phyloP scores from a whole-genome alignment of 2,329 filamentous ascomycete genomes.

The Claviceps purpurea region DNA sequence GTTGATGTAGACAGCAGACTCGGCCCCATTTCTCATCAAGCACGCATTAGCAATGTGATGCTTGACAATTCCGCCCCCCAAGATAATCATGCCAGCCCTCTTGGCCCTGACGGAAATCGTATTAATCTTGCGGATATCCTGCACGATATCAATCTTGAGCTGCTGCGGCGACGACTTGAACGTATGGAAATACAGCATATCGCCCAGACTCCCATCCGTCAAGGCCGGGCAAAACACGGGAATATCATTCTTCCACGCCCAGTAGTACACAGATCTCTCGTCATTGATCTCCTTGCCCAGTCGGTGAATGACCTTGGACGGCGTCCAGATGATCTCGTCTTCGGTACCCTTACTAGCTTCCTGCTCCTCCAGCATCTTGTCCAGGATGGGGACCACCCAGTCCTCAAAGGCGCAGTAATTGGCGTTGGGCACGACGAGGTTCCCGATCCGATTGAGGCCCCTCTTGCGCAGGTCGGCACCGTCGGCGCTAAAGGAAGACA shows the following conservation, averaged over 20 bases:
- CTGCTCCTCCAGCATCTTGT: slow-evolving; percentile 87
- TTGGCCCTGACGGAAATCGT: slow-evolving; percentile 80
- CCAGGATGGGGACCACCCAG: slow-evolving; percentile 92
- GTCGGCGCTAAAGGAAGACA: slow-evolving; percentile 67
- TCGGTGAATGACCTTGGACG: slow-evolving; percentile 78
- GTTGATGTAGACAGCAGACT: slow-evolving; percentile 95
- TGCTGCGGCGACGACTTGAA: slow-evolving; percentile 76
- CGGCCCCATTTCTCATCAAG: slow-evolving; percentile 92
- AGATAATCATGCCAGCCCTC: slow-evolving; percentile 84
- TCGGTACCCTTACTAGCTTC: slow-evolving; percentile 60
- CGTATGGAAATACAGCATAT: slow-evolving; percentile 98
- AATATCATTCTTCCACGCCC: slow-evolving; percentile 94
- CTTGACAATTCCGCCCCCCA: slow-evolving; percentile 91
- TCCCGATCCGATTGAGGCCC: slow-evolving; percentile 91
- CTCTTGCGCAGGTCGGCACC: slow-evolving; percentile 69
- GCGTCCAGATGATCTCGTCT: slow-evolving; percentile 76
- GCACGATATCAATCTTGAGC: slow-evolving; percentile 79
- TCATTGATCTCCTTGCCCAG: slow-evolving; percentile 91
- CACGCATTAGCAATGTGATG: slow-evolving; percentile 98
- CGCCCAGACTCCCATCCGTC: slow-evolving; percentile 87
- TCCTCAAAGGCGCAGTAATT: slow-evolving; percentile 96
- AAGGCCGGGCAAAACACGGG: slow-evolving; percentile 94
- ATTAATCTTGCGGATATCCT: slow-evolving; percentile 88
- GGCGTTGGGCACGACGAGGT: slow-evolving; percentile 86
- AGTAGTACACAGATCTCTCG: slow-evolving; percentile 85